Evolutionary conservation across 139 green algal genomes (phyloP).

Genomic region (Coelastrella sp.): DNA sequence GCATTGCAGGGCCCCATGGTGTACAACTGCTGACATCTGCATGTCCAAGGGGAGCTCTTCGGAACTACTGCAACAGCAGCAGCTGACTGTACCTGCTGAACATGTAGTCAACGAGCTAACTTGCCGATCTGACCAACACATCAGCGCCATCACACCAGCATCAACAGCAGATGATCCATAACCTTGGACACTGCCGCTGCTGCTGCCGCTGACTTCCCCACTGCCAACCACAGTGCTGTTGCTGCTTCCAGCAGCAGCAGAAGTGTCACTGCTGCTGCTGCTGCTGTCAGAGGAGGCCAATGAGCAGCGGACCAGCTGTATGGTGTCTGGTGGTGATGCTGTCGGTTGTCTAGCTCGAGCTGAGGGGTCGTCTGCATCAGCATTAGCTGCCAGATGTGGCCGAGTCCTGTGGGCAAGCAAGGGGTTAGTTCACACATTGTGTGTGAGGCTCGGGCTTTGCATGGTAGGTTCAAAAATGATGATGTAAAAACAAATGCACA

Average conservation of each 20-base stretch:
- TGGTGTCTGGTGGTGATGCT: background rate
- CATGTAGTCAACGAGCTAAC: background rate
- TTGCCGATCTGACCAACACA: conserved; percentile 16
- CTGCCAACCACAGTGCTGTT: background rate
- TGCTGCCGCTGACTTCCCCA: background rate
- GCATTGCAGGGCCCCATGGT: too few species aligned
- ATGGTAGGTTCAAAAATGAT: too few species aligned
- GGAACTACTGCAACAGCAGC: too few species aligned
- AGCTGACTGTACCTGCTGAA: background rate
- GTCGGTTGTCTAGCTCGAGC: conserved; percentile 18
- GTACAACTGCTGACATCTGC: too few species aligned
- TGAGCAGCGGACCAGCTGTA: conserved; percentile 35
- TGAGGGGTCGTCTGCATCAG: conserved; percentile 38
- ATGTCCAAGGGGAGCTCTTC: too few species aligned
- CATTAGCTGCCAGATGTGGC: conserved; percentile 35
- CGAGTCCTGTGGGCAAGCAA: conserved; percentile 18
- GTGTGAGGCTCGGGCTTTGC: too few species aligned
- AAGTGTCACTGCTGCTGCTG: background rate
- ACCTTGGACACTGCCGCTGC: background rate
- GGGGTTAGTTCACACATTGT: too few species aligned
- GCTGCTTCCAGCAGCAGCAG: background rate
- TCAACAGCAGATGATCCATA: background rate
- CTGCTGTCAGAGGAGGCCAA: background rate
- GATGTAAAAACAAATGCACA: background rate
- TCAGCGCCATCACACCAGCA: conserved; percentile 1